phyloP scores from a whole-genome alignment of 257 asterid species.

The Nicotiana knightiana region DNA sequence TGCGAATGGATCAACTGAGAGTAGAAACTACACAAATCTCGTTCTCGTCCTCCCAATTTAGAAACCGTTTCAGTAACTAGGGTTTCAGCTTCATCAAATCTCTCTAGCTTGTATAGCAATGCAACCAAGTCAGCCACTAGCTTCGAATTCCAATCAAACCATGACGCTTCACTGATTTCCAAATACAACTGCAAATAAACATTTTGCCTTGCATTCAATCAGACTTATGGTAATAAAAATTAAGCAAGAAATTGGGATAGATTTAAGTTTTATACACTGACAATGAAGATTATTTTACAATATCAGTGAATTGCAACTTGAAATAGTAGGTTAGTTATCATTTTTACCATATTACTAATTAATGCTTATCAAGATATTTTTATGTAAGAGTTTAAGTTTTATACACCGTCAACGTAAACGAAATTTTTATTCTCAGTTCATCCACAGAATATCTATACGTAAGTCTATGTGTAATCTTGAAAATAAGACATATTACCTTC shows the following conservation, averaged over 20 bases:
- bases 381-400: too few species aligned
- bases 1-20: conserved; percentile 48
- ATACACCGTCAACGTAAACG: too few species aligned
- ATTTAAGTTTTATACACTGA: background rate
- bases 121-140: conserved; percentile 71
- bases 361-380: background rate
- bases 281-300: background rate
- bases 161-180: conserved; percentile 51
- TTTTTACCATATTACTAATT: too few species aligned
- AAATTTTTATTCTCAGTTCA: too few species aligned
- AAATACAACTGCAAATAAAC: conserved; percentile 53
- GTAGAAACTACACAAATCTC: conserved; percentile 59
- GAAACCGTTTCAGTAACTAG: conserved; percentile 39
- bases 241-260: background rate
- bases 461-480: too few species aligned
- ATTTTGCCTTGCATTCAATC: conserved; percentile 3
- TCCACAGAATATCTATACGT: too few species aligned
- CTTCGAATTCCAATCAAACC: conserved; percentile 92
- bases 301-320: too few species aligned
- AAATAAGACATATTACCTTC: too few species aligned
- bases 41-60: conserved; percentile 41
- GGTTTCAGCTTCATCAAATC: conserved; percentile 41
- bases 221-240: background rate
- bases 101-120: conserved; percentile 37
- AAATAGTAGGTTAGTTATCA: too few species aligned